Evolutionary conservation across 78 protist species (phyloP).

Genomic region (Trichosphaerium sp.): DNA sequence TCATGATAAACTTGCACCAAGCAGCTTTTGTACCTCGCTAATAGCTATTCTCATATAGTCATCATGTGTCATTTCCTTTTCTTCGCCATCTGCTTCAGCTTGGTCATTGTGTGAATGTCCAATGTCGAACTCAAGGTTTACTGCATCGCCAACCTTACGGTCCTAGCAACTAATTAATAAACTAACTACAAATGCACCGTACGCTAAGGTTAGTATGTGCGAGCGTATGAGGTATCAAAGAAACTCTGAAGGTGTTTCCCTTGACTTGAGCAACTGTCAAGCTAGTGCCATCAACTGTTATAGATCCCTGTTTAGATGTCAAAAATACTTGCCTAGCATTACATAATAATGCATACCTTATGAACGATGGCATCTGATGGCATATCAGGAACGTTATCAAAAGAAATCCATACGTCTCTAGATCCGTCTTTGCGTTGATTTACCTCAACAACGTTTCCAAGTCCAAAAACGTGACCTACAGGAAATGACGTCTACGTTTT

Average conservation of each 20-base stretch:
- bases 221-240: constrained; percentile 18
- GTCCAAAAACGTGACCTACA: neutral
- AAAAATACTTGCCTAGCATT: neutral
- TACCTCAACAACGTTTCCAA: neutral
- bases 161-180: too few relatives aligned
- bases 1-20: neutral
- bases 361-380: neutral
- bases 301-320: neutral
- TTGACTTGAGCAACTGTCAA: constrained; percentile 20
- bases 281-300: neutral
- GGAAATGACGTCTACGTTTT: too few relatives aligned
- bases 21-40: neutral
- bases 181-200: too few relatives aligned
- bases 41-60: neutral
- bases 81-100: neutral
- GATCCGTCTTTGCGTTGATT: neutral
- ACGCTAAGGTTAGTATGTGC: neutral
- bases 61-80: neutral
- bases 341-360: constrained; percentile 11
- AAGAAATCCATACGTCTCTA: neutral
- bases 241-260: neutral
- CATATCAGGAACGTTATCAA: neutral
- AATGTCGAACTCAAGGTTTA: constrained; percentile 19
- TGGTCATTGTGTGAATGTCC: neutral
- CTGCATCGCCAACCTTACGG: neutral